phyloP scores from a whole-genome alignment of 192 early-diverging fungal species.

The Geosiphon pyriformis region DNA sequence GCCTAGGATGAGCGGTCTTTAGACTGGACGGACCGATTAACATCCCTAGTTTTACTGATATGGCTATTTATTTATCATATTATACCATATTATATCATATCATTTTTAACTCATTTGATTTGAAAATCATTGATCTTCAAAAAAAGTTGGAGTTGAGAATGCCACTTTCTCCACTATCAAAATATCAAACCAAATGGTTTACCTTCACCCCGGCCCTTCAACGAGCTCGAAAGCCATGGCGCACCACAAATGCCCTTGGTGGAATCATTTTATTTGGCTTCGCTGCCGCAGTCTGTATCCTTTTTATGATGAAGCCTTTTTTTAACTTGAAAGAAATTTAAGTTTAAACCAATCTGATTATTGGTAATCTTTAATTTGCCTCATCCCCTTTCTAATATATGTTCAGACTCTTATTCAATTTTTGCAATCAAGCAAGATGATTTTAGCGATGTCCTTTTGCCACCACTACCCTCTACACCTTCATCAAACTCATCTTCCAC shows the following conservation, averaged over 20 bases:
- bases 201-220: slow-evolving; percentile 51
- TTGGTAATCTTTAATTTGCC: neutral
- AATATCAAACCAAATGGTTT: slow-evolving; percentile 33
- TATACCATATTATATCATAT: too few species aligned
- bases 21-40: too few species aligned
- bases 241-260: slow-evolving; percentile 43
- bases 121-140: too few species aligned
- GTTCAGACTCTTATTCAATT: slow-evolving; percentile 64
- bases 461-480: too few species aligned
- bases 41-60: too few species aligned
- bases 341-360: neutral
- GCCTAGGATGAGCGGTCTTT: too few species aligned
- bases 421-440: slow-evolving; percentile 71
- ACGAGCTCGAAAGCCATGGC: slow-evolving; percentile 48
- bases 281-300: slow-evolving; percentile 47
- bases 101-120: too few species aligned
- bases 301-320: neutral
- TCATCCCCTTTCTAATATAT: neutral
- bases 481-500: too few species aligned
- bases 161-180: slow-evolving; percentile 1
- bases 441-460: slow-evolving; percentile 68
- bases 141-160: too few species aligned
- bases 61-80: too few species aligned
- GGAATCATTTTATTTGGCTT: slow-evolving; percentile 46
- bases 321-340: neutral